A percentile compares a stretch with the other conserved stretches of the same genome.
Evolutionary conservation across 495 filamentous ascomycete species (phyloP).

Genomic region (Halenospora varia): DNA sequence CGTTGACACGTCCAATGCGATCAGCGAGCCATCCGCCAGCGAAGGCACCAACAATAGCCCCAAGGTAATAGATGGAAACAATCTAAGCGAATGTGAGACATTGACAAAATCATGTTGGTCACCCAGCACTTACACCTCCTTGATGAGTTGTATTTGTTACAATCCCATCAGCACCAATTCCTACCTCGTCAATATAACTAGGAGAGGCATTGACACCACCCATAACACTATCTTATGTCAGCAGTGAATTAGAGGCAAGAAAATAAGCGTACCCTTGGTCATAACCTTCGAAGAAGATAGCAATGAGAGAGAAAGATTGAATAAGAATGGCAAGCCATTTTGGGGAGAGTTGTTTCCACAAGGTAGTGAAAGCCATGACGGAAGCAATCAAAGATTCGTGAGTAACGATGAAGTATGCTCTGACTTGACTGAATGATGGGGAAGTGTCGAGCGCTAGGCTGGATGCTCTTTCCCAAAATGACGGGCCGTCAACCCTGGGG

Average conservation of each 20-base stretch:
- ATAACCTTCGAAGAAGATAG: slow-evolving; percentile 31
- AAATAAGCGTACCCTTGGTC: slow-evolving; percentile 23
- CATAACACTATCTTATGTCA: no score
- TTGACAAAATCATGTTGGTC: neutral
- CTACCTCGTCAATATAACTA: slow-evolving; percentile 63
- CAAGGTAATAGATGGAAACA: slow-evolving; percentile 68
- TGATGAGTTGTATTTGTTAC: neutral
- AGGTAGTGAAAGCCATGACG: neutral
- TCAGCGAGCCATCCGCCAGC: slow-evolving; percentile 58
- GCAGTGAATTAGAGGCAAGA: neutral
- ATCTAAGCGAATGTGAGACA: slow-evolving; percentile 32
- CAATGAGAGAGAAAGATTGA: neutral
- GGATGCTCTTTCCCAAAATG: no score
- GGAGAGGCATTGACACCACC: slow-evolving; percentile 63
- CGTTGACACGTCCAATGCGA: slow-evolving; percentile 50
- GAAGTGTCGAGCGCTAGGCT: no score
- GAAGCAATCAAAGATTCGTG: no score
- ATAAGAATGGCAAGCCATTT: neutral
- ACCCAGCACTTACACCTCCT: neutral
- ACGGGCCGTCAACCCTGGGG: no score
- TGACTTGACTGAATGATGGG: no score
- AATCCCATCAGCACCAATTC: slow-evolving; percentile 55
- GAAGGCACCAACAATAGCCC: slow-evolving; percentile 56
- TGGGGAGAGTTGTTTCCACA: neutral
- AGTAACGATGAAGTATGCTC: no score